Conservation (phyloP, 306 rosid genomes). For the Gleditsia sinensis region DNA sequence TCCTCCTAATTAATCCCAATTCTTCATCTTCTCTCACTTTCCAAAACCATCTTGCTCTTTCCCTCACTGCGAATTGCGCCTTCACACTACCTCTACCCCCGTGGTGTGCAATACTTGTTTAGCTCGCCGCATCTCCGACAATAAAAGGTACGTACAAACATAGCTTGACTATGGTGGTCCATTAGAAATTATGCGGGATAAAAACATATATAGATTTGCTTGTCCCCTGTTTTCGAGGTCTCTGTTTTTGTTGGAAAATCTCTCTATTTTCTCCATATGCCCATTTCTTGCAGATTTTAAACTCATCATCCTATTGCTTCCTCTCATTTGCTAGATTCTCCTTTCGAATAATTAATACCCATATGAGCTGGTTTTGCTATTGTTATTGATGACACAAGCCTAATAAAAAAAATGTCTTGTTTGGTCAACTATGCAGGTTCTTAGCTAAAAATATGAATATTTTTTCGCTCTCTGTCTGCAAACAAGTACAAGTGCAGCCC, state of each 20-base stretch:
- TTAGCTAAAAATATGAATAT: slow-evolving; percentile 34
- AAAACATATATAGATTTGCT: background rate
- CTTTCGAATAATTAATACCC: background rate
- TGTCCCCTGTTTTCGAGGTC: slow-evolving; percentile 30
- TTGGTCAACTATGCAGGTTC: slow-evolving; percentile 53
- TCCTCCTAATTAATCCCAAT: background rate
- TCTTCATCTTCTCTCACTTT: too few relatives aligned
- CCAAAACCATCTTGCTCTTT: too few relatives aligned
- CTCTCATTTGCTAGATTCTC: slow-evolving; percentile 27
- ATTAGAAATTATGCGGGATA: background rate
- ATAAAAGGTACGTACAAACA: slow-evolving; percentile 32
- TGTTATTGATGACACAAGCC: background rate
- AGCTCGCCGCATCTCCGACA: slow-evolving; percentile 35
- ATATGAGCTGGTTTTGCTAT: slow-evolving; percentile 21
- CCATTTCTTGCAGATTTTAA: slow-evolving; percentile 4
- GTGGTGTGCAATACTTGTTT: too few relatives aligned
- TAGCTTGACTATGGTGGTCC: slow-evolving; percentile 10
- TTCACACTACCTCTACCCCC: too few relatives aligned
- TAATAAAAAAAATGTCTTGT: slow-evolving; percentile 10
- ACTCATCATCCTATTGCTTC: background rate
- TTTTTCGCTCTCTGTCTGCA: slow-evolving; percentile 47
- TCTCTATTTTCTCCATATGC: background rate
- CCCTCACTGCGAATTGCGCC: too few relatives aligned
- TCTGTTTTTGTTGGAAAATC: slow-evolving; percentile 8
- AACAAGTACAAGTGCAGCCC: slow-evolving; percentile 51